These are phyloP conservation scores for Talaromyces albobiverticillius DNA, from an alignment of 2,329 filamentous ascomycete species.

Conservation along the genomic window DNA sequence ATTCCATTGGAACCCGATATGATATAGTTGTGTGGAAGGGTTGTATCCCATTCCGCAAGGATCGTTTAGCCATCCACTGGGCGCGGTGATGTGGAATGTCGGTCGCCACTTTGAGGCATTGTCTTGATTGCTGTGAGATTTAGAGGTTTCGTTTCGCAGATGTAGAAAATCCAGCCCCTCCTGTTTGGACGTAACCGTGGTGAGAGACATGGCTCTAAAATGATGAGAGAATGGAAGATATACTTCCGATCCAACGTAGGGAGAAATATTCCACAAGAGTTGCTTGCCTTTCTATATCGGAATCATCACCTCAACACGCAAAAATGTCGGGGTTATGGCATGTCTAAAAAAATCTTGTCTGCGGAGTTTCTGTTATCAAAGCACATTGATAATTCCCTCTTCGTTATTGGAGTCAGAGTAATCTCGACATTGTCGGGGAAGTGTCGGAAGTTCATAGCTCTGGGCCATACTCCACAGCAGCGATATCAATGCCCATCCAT, in stretches of 20 bases:
- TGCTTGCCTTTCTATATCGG: not conserved
- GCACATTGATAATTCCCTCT: too few relatives aligned
- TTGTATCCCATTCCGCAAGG: constrained; percentile 44
- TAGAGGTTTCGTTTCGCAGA: not conserved
- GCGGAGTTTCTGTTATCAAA: not conserved
- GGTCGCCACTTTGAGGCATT: constrained; percentile 22
- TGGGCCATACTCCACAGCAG: too few relatives aligned
- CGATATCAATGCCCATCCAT: too few relatives aligned
- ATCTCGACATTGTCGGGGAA: not conserved
- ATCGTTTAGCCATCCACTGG: constrained; percentile 44
- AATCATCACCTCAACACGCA: not conserved
- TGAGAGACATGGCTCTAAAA: not conserved
- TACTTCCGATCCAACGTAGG: not conserved
- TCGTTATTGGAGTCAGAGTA: too few relatives aligned
- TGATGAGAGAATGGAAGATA: not conserved
- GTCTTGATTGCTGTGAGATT: too few relatives aligned
- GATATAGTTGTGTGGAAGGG: constrained; percentile 36
- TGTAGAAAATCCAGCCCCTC: not conserved
- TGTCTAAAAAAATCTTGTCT: not conserved
- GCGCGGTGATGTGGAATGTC: constrained; percentile 36
- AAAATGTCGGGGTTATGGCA: not conserved
- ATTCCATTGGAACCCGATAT: constrained; percentile 45
- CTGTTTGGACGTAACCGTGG: not conserved
- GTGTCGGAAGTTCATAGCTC: too few relatives aligned
- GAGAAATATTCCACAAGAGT: too few relatives aligned